Conservation (phyloP, 2,329 filamentous ascomycete genomes). For the Byssochlamys sp. region DNA sequence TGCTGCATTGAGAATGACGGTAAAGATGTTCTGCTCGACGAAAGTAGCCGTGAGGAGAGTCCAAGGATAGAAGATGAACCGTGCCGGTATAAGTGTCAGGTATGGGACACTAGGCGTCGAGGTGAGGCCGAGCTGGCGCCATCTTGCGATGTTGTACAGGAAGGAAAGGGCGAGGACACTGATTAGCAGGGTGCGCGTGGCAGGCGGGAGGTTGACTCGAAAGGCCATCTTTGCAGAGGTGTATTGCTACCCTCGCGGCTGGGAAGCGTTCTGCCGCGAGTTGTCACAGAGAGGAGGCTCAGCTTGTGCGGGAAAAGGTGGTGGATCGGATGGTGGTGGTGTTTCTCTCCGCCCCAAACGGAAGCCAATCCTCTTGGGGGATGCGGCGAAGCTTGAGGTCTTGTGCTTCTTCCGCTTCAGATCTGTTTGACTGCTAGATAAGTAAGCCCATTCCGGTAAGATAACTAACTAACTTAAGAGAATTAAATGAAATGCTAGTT, state of each 20-base stretch:
- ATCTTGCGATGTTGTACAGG: constrained; percentile 57
- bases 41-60: constrained; percentile 76
- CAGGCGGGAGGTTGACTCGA: constrained; percentile 82
- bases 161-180: constrained; percentile 67
- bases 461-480: no score
- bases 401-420: neutral
- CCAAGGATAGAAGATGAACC: constrained; percentile 84
- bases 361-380: neutral
- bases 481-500: neutral
- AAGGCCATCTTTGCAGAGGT: constrained; percentile 55
- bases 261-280: constrained; percentile 12
- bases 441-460: no score
- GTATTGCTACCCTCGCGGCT: constrained; percentile 11
- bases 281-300: constrained; percentile 8
- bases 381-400: constrained; percentile 3
- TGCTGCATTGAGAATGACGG: constrained; percentile 62
- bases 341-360: constrained; percentile 1
- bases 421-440: neutral
- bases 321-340: constrained; percentile 1
- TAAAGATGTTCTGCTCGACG: constrained; percentile 88
- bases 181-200: constrained; percentile 73
- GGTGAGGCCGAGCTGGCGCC: constrained; percentile 59
- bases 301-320: constrained; percentile 5
- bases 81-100: constrained; percentile 73
- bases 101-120: constrained; percentile 65